Evolutionary conservation across 1,284 basidiomycete species (phyloP), one percentile per base, ranked within the genome.

Genomic region (Ceratobasidium sp.): DNA sequence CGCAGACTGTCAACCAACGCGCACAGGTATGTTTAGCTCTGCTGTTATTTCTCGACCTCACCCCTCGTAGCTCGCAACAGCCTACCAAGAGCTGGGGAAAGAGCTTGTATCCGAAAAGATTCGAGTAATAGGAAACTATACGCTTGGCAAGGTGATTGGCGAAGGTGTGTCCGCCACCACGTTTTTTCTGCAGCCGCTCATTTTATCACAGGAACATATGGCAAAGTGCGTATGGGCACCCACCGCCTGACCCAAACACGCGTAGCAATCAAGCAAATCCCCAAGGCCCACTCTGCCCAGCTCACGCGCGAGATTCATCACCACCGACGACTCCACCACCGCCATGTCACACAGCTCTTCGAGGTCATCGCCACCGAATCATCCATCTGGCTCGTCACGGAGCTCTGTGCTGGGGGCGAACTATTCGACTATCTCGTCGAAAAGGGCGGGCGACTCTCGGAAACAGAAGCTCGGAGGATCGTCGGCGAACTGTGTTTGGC

Each of bases 241-340:
- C 95, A 98, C 78, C 91, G 95, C 70, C 84, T 96, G 56, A 94
- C 94, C 1, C 90, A 90, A 2, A 89, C 88, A 54, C 87, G 93
- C 68, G 94, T 98, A 72, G 96, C 96, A 60, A 92, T 99, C 81
- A 99, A 99, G 81, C 96, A 98, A 80, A 94, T 99, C 72, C 94
- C 96, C 40, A 98, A 98, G 80, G 87, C 87, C 69, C 87, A 93
- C 81, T 93, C 94, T 56, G 84, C 94, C 29, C 86, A 93, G 53
- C 85, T 99, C 56, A 99, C 96, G 13, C 87, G 97, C 72, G 97
- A 99, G 80, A 96, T 99, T 70, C 96, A 99, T 77, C 96, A 99
- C 76, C 97, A 99, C 80, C 91, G 97, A 34, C 89, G 94, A 55
- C 86, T 99, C 7, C 96, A 98, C 77, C 96, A 99, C 76, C 94